These are phyloP conservation scores for Logfia minima DNA, from an alignment of 129 eudicot genomes.

Conservation along the genomic window DNA sequence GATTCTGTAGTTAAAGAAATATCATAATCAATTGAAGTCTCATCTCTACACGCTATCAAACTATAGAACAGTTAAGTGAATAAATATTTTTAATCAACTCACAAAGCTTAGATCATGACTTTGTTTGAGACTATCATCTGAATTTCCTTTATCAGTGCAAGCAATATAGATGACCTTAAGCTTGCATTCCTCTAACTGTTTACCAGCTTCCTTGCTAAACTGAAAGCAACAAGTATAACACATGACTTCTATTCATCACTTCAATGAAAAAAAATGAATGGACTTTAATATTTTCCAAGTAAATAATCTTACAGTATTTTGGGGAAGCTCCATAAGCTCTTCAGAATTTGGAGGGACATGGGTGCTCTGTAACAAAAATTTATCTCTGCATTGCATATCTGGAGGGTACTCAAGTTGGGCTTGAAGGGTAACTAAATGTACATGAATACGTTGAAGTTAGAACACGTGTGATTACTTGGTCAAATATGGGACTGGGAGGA, in stretches of 20 bases:
- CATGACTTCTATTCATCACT: neutral
- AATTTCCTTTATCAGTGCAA: constrained; percentile 39
- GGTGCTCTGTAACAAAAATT: constrained; percentile 84
- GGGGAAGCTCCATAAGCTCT: constrained; percentile 59
- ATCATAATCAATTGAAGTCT: neutral
- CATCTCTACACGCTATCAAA: neutral
- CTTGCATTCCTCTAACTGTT: constrained; percentile 69
- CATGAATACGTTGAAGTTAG: constrained; percentile 25
- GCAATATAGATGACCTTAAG: constrained; percentile 63
- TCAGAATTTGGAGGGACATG: constrained; percentile 58
- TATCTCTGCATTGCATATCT: constrained; percentile 88
- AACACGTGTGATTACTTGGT: constrained; percentile 6
- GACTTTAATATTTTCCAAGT: neutral
- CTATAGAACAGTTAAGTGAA: neutral
- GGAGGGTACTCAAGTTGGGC: constrained; percentile 82
- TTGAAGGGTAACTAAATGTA: constrained; percentile 75
- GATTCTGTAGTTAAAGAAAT: constrained; percentile 37
- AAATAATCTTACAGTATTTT: constrained; percentile 56
- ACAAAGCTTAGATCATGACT: constrained; percentile 45
- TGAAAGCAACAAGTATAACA: constrained; percentile 33
- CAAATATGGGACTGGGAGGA: neutral
- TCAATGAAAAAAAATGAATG: neutral
- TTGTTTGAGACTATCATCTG: constrained; percentile 38
- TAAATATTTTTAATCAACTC: constrained; percentile 33
- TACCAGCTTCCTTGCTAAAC: constrained; percentile 76